A percentile compares a stretch with the other conserved stretches of the same genome.
phyloP scores from a whole-genome alignment of 2,329 filamentous ascomycete genomes.

The Macrophomina pseudophaseolina region DNA sequence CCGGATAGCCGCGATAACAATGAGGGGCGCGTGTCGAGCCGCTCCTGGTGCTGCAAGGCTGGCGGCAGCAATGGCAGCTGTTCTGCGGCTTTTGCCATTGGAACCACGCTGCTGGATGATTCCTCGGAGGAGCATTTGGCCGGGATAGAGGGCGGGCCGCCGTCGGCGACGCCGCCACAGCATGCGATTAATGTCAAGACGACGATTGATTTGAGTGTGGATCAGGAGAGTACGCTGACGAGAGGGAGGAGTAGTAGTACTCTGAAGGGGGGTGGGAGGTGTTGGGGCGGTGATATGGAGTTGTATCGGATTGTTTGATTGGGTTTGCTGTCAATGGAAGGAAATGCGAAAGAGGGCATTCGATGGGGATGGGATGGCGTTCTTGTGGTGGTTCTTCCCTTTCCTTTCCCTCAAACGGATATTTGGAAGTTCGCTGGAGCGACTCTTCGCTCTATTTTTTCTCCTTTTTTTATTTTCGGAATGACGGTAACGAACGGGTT shows the following conservation, averaged over 20 bases:
- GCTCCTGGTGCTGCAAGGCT: background rate
- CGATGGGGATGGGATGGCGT: background rate
- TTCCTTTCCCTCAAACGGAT: no score
- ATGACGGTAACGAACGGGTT: no score
- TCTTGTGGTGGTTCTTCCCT: background rate
- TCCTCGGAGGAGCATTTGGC: background rate
- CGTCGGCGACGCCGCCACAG: background rate
- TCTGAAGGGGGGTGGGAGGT: background rate
- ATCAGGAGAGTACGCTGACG: background rate
- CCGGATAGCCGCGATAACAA: no score
- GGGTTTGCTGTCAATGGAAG: no score
- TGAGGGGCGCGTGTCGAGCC: background rate
- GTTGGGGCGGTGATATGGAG: conserved; percentile 3
- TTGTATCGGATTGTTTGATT: background rate
- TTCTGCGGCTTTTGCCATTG: background rate
- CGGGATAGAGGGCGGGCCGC: no score
- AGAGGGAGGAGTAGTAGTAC: background rate
- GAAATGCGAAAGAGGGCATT: background rate
- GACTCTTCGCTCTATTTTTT: no score
- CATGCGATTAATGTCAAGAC: background rate
- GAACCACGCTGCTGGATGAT: background rate
- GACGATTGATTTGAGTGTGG: background rate
- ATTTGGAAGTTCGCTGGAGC: no score
- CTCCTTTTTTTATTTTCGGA: background rate
- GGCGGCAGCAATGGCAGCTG: background rate